Evolutionary conservation across 495 filamentous ascomycete genomes (phyloP), one percentile per base, ranked within the genome.

Genomic region (Neurospora sublineolata): DNA sequence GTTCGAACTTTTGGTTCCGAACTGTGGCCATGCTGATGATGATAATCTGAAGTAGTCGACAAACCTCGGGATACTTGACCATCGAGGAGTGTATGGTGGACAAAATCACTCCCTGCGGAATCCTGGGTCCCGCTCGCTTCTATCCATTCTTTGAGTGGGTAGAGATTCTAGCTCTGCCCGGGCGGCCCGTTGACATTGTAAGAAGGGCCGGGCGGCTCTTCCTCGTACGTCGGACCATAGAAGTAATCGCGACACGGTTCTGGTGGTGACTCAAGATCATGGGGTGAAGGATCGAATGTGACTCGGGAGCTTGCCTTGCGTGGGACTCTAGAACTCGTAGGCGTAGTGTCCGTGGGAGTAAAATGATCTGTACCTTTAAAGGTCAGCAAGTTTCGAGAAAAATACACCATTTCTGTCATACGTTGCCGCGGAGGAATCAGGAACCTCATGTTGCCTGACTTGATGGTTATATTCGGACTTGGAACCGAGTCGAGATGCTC

Each of bases 1-100:
- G 78, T 77, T 12, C 78, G 79, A 68, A 82, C 76, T 44, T 83
- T 82, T 69, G 76, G 68, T 37, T 73, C 74, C 6, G 75, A 73
- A 69, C 41, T 79, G 46, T 80, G 80, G 8, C 74, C 74, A 41
- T 72, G 70, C 33, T 82, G 78, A 4, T 70, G 44, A 72, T 81
- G 77, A 18, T 33, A 0, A 1, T 9, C 7, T 18, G 14, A 33
- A 16, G 52, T 64, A 20, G 18, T n/a, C 20, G 27, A 64, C 27
- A 33, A 14, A 9, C 11, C 41, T 3, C 16, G 27, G 3, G 14
- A 33, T 27, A 64, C 27, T 64, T 18, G 52, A 64, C 30, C 5
- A 33, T 64, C 30, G 27, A 14, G 52, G 14, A 36, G 8, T 64
- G 52, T 3, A 18, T 64, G 52, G 52, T 27, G 52, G 7, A 18